Base-by-base conservation (phyloP, 2,329 filamentous ascomycete species). In the Sporothrix luriei region DNA sequence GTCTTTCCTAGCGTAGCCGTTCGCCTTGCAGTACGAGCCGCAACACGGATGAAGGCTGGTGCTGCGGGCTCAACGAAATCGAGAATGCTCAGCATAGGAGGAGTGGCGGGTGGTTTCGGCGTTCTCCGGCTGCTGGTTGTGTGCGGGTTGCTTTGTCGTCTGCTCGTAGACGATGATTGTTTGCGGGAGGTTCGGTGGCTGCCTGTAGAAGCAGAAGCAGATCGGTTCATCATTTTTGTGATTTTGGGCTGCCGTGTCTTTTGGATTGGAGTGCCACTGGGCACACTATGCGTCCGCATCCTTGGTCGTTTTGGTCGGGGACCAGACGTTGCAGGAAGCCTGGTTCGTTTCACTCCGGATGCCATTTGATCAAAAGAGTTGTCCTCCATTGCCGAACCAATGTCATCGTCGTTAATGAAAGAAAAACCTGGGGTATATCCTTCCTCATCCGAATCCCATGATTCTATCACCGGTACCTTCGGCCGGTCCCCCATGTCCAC, bases 1-100 rank as follows among this genome's bases (percentile, higher is more conserved):
- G 84, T 81, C 75, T 85, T 84, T 19, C 88, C 88, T 72, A 84
- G 79, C 14, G 82, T 80, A 33, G 72, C 75, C 46, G 81, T 82
- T 66, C 77, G 80, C 68, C 79, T 84, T 4, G 83, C 87, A 67
- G 85, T 82, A 19, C 88, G 85, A 55, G 86, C 87, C 66, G 88
- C 88, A 74, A 90, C 82, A 71, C 82, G 87, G 46, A 90, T 78
- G 72, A 90, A 90, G 1, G 76, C 78, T 1, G 88, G 88, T 0
- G 86, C 85, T 70, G 80, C 74, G 1, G 79, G 76, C 71, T 84
- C 83, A 57, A 85, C 80, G 26, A 88, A 83, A 76, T 90, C 88
- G n/a, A 90, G 75, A 69, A 90, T 88, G 73, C 88, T 84, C 24
- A 90, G 80, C 24, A 76, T 78, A 3, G 85, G 85, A n/a, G 84